Evolutionary conservation across 2,329 filamentous ascomycete species (phyloP).

Genomic region (Fusarium sterilihyphosum): DNA sequence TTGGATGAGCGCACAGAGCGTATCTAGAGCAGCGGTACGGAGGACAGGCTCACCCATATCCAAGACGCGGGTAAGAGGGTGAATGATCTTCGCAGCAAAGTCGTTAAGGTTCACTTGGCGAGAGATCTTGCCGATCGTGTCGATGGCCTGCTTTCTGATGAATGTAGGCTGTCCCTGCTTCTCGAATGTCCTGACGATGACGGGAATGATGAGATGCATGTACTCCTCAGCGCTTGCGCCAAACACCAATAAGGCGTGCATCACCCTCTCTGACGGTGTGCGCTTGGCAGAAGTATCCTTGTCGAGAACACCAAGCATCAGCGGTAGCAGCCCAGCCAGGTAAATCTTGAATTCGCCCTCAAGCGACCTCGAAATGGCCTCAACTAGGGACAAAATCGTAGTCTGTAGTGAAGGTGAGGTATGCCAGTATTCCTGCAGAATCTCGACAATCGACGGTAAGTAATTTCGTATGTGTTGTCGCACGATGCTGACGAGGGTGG

Average conservation of each 20-base stretch:
- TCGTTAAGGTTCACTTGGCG: slow-evolving; percentile 97
- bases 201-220: slow-evolving; percentile 98
- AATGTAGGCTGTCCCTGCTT: slow-evolving; percentile 82
- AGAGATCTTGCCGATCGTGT: slow-evolving; percentile 93
- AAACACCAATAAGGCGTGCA: slow-evolving; percentile 96
- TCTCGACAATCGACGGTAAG: slow-evolving; percentile 84
- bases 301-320: slow-evolving; percentile 95
- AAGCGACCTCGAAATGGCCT: slow-evolving; percentile 91
- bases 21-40: slow-evolving; percentile 87
- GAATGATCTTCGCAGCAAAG: slow-evolving; percentile 95
- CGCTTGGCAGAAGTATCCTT: slow-evolving; percentile 81
- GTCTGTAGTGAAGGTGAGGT: slow-evolving; percentile 82
- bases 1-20: slow-evolving; percentile 92
- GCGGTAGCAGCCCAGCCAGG: slow-evolving; percentile 84
- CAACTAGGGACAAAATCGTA: slow-evolving; percentile 90
- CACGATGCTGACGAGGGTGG: slow-evolving; percentile 92
- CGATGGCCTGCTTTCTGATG: slow-evolving; percentile 88
- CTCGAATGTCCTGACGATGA: slow-evolving; percentile 94
- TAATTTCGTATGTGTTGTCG: slow-evolving; percentile 95
- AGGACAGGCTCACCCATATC: slow-evolving; percentile 76
- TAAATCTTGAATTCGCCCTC: slow-evolving; percentile 99
- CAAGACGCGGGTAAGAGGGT: slow-evolving; percentile 87
- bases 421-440: slow-evolving; percentile 92
- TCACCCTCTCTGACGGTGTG: slow-evolving; percentile 86
- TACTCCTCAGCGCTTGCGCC: slow-evolving; percentile 97